Conservation (phyloP, 2,329 filamentous ascomycete species). For the Phaeoacremonium minimum region DNA sequence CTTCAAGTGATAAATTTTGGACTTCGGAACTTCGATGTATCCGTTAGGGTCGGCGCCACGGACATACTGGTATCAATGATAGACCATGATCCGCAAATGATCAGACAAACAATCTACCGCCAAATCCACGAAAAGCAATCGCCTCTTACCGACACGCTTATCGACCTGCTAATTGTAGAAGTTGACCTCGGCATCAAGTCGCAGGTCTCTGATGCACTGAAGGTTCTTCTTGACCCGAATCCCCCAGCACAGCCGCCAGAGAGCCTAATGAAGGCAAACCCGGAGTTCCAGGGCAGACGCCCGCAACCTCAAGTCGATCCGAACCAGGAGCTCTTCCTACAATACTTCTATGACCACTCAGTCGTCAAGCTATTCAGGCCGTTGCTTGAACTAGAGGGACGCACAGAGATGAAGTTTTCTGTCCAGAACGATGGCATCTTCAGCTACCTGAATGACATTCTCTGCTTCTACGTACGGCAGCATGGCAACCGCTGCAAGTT, state of each 20-base stretch:
- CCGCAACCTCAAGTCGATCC: conserved; percentile 52
- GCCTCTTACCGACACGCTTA: conserved; percentile 85
- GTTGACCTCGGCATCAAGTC: conserved; percentile 92
- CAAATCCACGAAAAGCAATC: conserved; percentile 83
- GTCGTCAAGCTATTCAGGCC: conserved; percentile 83
- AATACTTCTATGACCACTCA: conserved; percentile 84
- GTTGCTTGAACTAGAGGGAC: conserved; percentile 71
- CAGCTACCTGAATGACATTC: conserved; percentile 84
- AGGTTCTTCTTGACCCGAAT: conserved; percentile 80
- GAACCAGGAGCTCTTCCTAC: conserved; percentile 80
- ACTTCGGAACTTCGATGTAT: conserved; percentile 76
- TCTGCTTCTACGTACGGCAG: conserved; percentile 90
- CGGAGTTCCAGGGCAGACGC: conserved; percentile 64
- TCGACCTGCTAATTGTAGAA: conserved; percentile 86
- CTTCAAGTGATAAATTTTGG: conserved; percentile 90
- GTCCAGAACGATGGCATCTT: conserved; percentile 88
- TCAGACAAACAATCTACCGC: conserved; percentile 87
- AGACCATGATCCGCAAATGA: conserved; percentile 92
- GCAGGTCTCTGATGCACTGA: conserved; percentile 92
- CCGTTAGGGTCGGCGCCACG: conserved; percentile 84
- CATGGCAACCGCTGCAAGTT: conserved; percentile 83
- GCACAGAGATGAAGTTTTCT: conserved; percentile 64
- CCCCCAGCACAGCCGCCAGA: conserved; percentile 47
- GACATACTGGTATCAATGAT: conserved; percentile 93
- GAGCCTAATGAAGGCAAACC: conserved; percentile 57